These are phyloP conservation scores for Syncephalastrum racemosum DNA, from an alignment of 371 early-diverging fungal species.

Conservation along the genomic window DNA sequence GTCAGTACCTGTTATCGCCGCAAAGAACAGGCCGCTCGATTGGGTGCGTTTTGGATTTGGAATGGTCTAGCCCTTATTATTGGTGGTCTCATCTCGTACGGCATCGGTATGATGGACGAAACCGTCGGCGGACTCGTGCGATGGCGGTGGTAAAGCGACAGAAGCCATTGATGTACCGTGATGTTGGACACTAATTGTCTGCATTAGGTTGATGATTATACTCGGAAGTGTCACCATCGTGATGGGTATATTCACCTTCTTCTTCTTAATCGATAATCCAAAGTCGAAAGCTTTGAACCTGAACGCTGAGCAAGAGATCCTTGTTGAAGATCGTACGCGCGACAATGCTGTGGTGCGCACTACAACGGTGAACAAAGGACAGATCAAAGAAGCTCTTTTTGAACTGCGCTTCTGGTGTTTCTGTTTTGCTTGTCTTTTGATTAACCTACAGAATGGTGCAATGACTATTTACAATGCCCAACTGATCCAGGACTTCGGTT, in stretches of 20 bases:
- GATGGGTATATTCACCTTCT: slow-evolving; percentile 26
- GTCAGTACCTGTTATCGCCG: slow-evolving; percentile 40
- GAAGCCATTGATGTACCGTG: too few relatives aligned
- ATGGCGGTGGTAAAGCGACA: slow-evolving; percentile 56
- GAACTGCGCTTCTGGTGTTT: slow-evolving; percentile 36
- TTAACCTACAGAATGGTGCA: slow-evolving; percentile 40
- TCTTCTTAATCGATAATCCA: slow-evolving; percentile 38
- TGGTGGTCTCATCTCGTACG: slow-evolving; percentile 65
- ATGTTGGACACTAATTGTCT: neutral
- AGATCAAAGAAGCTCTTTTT: slow-evolving; percentile 35
- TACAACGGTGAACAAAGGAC: slow-evolving; percentile 25
- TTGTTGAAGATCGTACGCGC: slow-evolving; percentile 38
- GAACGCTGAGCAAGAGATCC: slow-evolving; percentile 37
- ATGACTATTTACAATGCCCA: slow-evolving; percentile 34
- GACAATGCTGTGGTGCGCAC: slow-evolving; percentile 40
- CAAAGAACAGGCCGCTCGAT: slow-evolving; percentile 35
- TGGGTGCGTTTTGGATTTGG: slow-evolving; percentile 44
- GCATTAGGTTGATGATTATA: slow-evolving; percentile 42
- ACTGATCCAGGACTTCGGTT: slow-evolving; percentile 33
- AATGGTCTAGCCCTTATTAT: slow-evolving; percentile 54
- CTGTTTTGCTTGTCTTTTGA: slow-evolving; percentile 25
- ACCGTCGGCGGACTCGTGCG: slow-evolving; percentile 30
- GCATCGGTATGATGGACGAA: slow-evolving; percentile 46
- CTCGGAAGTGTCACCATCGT: slow-evolving; percentile 25
- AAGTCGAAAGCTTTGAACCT: slow-evolving; percentile 25